These are phyloP conservation scores for Zoysia matrella DNA, from an alignment of 202 grass and related monocot genomes.

Conservation along the genomic window DNA sequence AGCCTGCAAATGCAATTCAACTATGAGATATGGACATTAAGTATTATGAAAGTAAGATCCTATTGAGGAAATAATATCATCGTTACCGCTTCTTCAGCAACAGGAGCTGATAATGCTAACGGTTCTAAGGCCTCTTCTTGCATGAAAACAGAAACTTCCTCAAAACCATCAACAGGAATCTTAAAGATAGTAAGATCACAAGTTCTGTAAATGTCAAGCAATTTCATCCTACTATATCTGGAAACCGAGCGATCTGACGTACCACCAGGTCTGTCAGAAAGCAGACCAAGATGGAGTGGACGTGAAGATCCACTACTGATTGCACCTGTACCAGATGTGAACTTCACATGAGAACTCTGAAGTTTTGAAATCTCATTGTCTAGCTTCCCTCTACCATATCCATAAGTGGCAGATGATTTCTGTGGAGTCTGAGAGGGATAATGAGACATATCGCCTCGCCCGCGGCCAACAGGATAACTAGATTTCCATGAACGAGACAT, in stretches of 20 bases:
- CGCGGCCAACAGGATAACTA: conserved; percentile 65
- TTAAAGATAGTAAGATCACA: conserved; percentile 72
- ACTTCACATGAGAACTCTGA: conserved; percentile 61
- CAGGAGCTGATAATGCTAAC: conserved; percentile 80
- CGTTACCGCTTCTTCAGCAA: conserved; percentile 83
- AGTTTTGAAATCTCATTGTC: conserved; percentile 63
- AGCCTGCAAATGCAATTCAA: conserved; percentile 56
- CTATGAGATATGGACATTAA: conserved; percentile 29
- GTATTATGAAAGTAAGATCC: conserved; percentile 18
- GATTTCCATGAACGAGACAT: conserved; percentile 86
- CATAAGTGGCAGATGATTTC: conserved; percentile 58
- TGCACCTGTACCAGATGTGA: conserved; percentile 55
- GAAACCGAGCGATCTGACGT: conserved; percentile 58
- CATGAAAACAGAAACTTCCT: conserved; percentile 65
- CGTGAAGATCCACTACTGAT: conserved; percentile 59
- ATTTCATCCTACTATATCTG: conserved; percentile 97
- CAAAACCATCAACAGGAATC: conserved; percentile 60
- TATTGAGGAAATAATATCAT: conserved; percentile 36
- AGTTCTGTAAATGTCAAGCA: conserved; percentile 88
- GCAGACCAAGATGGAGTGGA: conserved; percentile 60
- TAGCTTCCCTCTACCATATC: conserved; percentile 72
- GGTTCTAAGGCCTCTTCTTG: conserved; percentile 76
- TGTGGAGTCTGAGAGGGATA: conserved; percentile 47
- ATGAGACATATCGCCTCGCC: conserved; percentile 73
- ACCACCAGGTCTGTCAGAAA: conserved; percentile 77